phyloP scores from a whole-genome alignment of 2,329 filamentous ascomycete genomes.

The Diaporthe batatas region DNA sequence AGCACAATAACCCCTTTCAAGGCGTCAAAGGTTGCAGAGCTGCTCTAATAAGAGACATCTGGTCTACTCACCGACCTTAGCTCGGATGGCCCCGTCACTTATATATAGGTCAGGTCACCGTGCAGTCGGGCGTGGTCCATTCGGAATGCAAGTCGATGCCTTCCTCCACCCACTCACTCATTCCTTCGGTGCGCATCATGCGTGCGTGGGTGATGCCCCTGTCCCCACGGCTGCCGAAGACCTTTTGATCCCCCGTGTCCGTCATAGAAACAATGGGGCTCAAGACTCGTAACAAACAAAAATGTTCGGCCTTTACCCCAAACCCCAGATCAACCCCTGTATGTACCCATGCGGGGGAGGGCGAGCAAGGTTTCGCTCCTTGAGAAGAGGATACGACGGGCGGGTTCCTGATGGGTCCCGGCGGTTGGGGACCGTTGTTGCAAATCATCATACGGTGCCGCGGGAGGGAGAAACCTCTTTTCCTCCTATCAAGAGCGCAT shows the following conservation, averaged over 20 bases:
- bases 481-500: slow-evolving; percentile 41
- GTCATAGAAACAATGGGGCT: slow-evolving; percentile 4
- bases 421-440: background rate
- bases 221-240: background rate
- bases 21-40: slow-evolving; percentile 12
- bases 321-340: slow-evolving; percentile 37
- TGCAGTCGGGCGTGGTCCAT: slow-evolving; percentile 9
- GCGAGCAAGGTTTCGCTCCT: slow-evolving; percentile 3
- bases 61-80: slow-evolving; percentile 24
- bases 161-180: slow-evolving; percentile 3
- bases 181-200: slow-evolving; percentile 28
- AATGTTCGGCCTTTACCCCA: slow-evolving; percentile 36
- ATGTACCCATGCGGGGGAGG: slow-evolving; percentile 36
- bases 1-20: background rate
- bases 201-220: slow-evolving; percentile 10
- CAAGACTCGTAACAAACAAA: slow-evolving; percentile 3
- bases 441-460: slow-evolving; percentile 8
- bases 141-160: slow-evolving; percentile 9
- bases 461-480: slow-evolving; percentile 33
- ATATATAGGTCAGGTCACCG: slow-evolving; percentile 24
- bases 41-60: background rate
- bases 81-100: slow-evolving; percentile 11
- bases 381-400: slow-evolving; percentile 1
- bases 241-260: slow-evolving; percentile 16
- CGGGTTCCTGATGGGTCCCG: slow-evolving; percentile 9